Evolutionary conservation across 164 flowering plant genomes (phyloP).

Genomic region (Sextonia rubra): DNA sequence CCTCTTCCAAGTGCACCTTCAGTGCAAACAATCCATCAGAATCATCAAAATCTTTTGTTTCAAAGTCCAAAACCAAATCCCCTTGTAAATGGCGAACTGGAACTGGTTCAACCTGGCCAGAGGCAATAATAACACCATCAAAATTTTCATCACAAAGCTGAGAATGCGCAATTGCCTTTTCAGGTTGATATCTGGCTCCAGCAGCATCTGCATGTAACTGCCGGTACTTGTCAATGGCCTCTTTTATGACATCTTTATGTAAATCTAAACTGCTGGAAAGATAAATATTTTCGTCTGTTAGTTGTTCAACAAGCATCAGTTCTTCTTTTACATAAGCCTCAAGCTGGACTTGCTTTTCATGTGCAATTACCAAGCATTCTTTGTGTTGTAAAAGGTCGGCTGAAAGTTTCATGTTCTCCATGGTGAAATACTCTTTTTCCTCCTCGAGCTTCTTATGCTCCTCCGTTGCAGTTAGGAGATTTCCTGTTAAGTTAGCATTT

Average conservation of each 20-base stretch:
- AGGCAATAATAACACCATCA: conserved; percentile 12
- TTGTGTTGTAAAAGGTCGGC: conserved; percentile 40
- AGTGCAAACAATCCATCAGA: conserved; percentile 29
- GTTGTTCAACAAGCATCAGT: conserved; percentile 36
- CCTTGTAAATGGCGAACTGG: conserved; percentile 16
- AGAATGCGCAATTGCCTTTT: conserved; percentile 16
- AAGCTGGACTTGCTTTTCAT: conserved; percentile 28
- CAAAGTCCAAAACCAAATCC: conserved; percentile 14
- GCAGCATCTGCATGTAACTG: conserved; percentile 15
- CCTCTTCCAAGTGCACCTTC: conserved; percentile 49
- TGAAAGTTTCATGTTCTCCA: conserved; percentile 42
- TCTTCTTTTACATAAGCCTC: conserved; percentile 46
- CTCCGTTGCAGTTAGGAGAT: conserved; percentile 28
- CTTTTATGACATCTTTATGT: conserved; percentile 35
- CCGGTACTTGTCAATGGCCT: conserved; percentile 21
- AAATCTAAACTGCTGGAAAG: conserved; percentile 40
- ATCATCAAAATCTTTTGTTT: conserved; percentile 31
- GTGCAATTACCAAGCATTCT: conserved; percentile 21
- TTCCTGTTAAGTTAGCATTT: conserved; percentile 34
- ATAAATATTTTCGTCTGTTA: conserved; percentile 46
- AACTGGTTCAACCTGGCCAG: conserved; percentile 9
- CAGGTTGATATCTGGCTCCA: conserved; percentile 18
- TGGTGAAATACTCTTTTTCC: conserved; percentile 32
- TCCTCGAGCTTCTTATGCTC: conserved; percentile 42
- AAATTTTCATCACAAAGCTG: conserved; percentile 4